Evolutionary conservation across 1,284 basidiomycete species (phyloP), one percentile per base, ranked within the genome.

Genomic region (Phlebopus sp.): DNA sequence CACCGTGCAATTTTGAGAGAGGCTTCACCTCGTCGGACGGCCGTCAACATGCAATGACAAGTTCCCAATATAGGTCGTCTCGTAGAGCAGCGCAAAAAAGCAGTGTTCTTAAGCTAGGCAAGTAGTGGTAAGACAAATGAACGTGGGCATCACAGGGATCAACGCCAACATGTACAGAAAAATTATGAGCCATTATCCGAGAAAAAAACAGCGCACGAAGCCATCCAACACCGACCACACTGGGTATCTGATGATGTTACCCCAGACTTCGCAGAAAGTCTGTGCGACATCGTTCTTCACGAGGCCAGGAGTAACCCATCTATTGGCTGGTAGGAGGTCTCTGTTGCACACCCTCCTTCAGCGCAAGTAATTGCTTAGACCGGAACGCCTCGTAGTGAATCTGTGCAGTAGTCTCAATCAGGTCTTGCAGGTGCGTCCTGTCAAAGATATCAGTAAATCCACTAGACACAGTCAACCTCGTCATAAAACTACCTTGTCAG

Each of bases 331-430:
- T 55, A 38, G 66, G 55, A 1, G 79, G 80, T 52, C 76, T 76
- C 62, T 77, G 76, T 63, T 79, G 80, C 42, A 82, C 82, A 15
- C 81, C 81, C 70, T 96, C 92, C 78, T 96, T 96, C 62, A 96
- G 79, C 19, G 93, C 93, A 44, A 96, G 76, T 55, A 96, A 70
- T 75, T 99, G 97, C 77, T 97, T 98, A 61, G 91, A 95, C 57
- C 96, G 86, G 90, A 99, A 99, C 7, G 95, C 94, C 78, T 99
- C 97, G 72, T 99, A 99, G 73, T 99, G 97, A 68, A 97, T 97
- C 71, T 96, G 91, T 7, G 95, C 92, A 2, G 96, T 99, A 47
- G 96, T 97, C 78, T 99, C 96, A 68, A 99, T 98, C 60, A 99
- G 74, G 68, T 99, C 97, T 71, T 99, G 97, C 62, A 99, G 73